Base-by-base conservation (phyloP, 345 rosid species). In the Boechera stricta region DNA sequence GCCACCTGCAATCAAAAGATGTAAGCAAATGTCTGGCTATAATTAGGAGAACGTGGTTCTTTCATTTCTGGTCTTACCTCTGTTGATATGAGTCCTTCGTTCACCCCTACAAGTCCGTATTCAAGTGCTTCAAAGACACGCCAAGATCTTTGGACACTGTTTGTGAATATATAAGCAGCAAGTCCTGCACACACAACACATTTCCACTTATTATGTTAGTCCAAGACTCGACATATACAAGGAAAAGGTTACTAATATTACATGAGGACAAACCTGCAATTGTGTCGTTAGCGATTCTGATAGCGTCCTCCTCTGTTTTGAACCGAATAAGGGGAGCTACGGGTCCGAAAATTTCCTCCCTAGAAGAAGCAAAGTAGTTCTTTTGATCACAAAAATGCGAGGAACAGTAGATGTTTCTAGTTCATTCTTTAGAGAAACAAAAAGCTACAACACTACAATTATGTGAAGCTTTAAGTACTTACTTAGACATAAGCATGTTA, bases 321-420 rank as follows among this genome's bases (percentile, higher is more conserved):
- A 95, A 95, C 32, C 82, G 82, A 84, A 88, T 59, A 49, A 95
- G 85, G 29, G 98, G 96, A 51, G 97, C 98, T 73, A 95, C 98
- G 12, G 99, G 99, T 82, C 99, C 99, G 54, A 95, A 95, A 41
- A 91, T 88, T 84, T 95, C 99, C 86, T 92, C 96, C 77, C 96
- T 95, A 67, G 21, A 67, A 61, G 8, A 60, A 58, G 6, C 32
- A 66, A 39, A 52, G 29, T 5, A 64, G 67, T 71, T 71, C 7
- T 13, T 65, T 10, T 15, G 39, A 64, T 71, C 10, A 64, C 49
- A 36, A n/a, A 28, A 38, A 64, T 21, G 31, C 55, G 13, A 48
- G 47, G 56, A 51, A 49, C 69, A 65, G 38, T 72, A 58, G 16
- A 48, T 29, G 36, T 72, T 57, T 55, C 41, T 64, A 29, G 21